A percentile compares a stretch with the other conserved stretches of the same genome.
Conservation (phyloP, 2,329 filamentous ascomycete species). For the Diaporthe sp. region DNA sequence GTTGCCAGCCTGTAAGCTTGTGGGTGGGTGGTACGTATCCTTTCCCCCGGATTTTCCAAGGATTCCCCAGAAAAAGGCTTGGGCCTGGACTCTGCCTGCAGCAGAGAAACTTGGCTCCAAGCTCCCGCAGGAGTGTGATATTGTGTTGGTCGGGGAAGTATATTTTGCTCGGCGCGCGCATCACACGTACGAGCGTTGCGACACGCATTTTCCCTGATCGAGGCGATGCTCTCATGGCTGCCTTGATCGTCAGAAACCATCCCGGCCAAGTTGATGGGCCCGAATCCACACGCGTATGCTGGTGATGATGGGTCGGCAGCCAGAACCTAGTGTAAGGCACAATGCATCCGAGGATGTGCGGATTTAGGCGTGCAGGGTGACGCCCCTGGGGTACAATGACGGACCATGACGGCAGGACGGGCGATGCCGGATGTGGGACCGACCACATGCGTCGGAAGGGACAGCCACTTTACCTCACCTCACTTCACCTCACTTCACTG, state of each 20-base stretch:
- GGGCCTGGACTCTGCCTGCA: background rate
- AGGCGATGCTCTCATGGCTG: background rate
- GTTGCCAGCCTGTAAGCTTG: background rate
- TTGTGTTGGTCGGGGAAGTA: background rate
- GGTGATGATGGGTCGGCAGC: background rate
- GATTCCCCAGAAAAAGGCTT: conserved; percentile 2
- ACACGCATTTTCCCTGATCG: background rate
- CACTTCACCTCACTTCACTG: too few species aligned
- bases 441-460: background rate
- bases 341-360: background rate
- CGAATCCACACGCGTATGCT: background rate
- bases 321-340: background rate
- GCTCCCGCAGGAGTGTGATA: conserved; percentile 5
- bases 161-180: background rate
- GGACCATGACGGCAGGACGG: conserved; percentile 5
- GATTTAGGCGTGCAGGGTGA: background rate
- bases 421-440: conserved; percentile 11
- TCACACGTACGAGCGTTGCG: background rate
- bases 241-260: background rate
- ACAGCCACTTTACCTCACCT: too few species aligned
- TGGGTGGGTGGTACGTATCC: background rate
- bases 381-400: background rate
- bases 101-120: conserved; percentile 2
- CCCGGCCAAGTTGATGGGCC: background rate
- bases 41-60: background rate